Evolutionary conservation across 306 rosid species (phyloP).

Genomic region (Fragaria vesca): DNA sequence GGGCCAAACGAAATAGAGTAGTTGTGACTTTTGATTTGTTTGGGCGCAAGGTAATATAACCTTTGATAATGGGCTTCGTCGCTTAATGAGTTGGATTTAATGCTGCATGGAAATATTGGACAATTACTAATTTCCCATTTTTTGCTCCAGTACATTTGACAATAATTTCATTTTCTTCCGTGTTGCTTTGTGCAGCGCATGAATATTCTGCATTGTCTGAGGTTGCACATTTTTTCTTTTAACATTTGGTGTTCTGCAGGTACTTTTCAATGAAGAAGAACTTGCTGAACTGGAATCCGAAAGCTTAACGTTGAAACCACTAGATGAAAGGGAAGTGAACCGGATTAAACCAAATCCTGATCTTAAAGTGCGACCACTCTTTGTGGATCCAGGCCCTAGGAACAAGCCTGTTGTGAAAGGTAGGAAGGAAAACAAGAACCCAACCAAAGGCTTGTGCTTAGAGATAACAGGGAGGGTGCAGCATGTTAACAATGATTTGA

Average conservation of each 20-base stretch:
- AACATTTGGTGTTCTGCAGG: slow-evolving; percentile 47
- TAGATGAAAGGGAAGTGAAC: slow-evolving; percentile 68
- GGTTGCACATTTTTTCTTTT: neutral
- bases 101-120: slow-evolving; percentile 14
- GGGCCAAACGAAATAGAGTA: slow-evolving; percentile 72
- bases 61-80: neutral
- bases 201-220: neutral
- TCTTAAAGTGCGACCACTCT: slow-evolving; percentile 70
- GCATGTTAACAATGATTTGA: slow-evolving; percentile 65
- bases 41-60: slow-evolving; percentile 78
- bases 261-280: slow-evolving; percentile 79
- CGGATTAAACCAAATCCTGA: slow-evolving; percentile 83
- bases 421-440: slow-evolving; percentile 49
- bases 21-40: slow-evolving; percentile 90
- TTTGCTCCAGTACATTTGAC: neutral
- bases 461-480: slow-evolving; percentile 94
- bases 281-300: slow-evolving; percentile 60
- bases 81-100: slow-evolving; percentile 4
- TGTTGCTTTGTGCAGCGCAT: slow-evolving; percentile 13
- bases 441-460: slow-evolving; percentile 60
- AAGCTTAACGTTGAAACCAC: slow-evolving; percentile 59
- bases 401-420: slow-evolving; percentile 47
- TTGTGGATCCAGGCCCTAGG: slow-evolving; percentile 58
- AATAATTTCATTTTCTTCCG: neutral
- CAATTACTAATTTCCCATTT: too few relatives aligned